These are phyloP conservation scores for Allomyces macrogynus DNA, from an alignment of 192 early-diverging fungal genomes.

Conservation along the genomic window DNA sequence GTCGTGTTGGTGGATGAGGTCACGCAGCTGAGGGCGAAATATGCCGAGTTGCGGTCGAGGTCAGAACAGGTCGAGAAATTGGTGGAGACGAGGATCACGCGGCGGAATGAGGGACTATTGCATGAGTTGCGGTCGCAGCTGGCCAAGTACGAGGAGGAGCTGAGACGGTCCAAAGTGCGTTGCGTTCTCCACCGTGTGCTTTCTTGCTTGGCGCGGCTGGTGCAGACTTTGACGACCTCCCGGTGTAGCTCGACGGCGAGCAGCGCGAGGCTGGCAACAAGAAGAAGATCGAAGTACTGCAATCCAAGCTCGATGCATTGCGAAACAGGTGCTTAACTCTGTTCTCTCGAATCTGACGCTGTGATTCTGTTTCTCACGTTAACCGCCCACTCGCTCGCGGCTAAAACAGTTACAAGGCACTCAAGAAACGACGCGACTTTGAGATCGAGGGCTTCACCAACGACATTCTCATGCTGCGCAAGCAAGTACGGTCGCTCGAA, in stretches of 20 bases:
- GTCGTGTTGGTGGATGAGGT: constrained; percentile 16
- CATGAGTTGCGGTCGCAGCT: constrained; percentile 15
- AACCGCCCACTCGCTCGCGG: neutral
- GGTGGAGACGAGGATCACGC: constrained; percentile 17
- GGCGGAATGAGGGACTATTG: constrained; percentile 15
- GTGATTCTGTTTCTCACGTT: neutral
- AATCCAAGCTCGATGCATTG: constrained; percentile 12
- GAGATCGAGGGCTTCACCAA: constrained; percentile 50
- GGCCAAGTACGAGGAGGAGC: constrained; percentile 14
- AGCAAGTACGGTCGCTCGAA: constrained; percentile 29
- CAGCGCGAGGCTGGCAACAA: constrained; percentile 8
- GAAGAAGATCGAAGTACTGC: constrained; percentile 10
- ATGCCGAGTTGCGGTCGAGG: constrained; percentile 12
- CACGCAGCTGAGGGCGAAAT: constrained; percentile 3
- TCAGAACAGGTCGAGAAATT: constrained; percentile 19
- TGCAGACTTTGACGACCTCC: neutral
- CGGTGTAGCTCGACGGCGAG: constrained; percentile 10
- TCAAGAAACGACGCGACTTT: constrained; percentile 31
- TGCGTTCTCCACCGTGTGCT: no score
- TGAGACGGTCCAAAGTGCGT: constrained; percentile 10
- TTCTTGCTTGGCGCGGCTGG: constrained; percentile 1
- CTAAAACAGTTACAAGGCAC: constrained; percentile 18
- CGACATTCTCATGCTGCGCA: constrained; percentile 30
- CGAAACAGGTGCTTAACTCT: no score
- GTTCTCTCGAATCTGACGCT: neutral